phyloP scores from a whole-genome alignment of 768 basidiomycete species.

The Lentinula guzmanii region DNA sequence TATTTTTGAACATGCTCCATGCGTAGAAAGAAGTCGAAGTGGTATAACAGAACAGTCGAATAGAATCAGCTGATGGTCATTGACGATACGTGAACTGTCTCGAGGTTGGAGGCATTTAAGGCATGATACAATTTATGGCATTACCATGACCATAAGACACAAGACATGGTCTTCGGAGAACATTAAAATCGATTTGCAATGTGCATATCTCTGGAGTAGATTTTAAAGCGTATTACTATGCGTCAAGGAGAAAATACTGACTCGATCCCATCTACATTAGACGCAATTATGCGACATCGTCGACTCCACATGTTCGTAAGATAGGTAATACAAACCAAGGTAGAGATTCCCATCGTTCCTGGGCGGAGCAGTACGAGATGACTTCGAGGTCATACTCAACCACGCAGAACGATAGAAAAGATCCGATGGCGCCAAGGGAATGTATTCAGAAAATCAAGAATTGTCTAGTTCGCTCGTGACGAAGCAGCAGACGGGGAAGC shows the following conservation, averaged over 20 bases:
- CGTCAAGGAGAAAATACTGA: background rate
- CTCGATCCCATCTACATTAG: background rate
- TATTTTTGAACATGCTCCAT: constrained; percentile 5
- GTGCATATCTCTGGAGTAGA: too few relatives aligned
- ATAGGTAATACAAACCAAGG: background rate
- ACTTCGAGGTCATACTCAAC: background rate
- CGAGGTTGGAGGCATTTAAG: background rate
- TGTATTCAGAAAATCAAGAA: background rate
- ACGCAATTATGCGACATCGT: background rate
- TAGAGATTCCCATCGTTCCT: constrained; percentile 5
- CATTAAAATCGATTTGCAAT: too few relatives aligned
- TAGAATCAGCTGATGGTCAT: background rate
- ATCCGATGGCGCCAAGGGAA: background rate
- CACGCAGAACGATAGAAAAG: background rate
- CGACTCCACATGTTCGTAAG: background rate
- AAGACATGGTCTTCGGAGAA: background rate
- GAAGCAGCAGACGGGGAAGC: background rate
- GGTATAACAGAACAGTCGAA: background rate
- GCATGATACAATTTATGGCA: background rate
- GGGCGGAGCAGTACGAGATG: background rate
- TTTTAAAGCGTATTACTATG: background rate
- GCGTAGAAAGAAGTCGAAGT: background rate
- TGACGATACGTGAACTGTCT: background rate
- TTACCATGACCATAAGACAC: background rate
- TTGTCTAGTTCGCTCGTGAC: background rate